Evolutionary conservation across 2,329 filamentous ascomycete genomes (phyloP).

Genomic region (Calonectria naviculata): DNA sequence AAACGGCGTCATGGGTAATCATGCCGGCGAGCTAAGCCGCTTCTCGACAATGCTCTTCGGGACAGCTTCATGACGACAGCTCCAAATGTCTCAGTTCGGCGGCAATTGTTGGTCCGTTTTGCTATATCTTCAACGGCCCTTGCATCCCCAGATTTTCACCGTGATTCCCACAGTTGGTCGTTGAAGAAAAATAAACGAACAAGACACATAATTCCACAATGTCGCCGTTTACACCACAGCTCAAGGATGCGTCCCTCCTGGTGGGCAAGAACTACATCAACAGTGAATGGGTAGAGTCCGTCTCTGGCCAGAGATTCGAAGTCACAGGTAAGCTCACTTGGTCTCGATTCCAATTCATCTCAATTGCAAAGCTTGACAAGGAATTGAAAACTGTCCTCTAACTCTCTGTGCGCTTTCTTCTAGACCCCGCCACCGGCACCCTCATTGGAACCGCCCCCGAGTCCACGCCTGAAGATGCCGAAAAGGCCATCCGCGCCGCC

Average conservation of each 20-base stretch:
- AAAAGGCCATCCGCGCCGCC: slow-evolving; percentile 76
- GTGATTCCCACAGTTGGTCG: background rate
- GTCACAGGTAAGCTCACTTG: slow-evolving; percentile 50
- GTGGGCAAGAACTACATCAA: slow-evolving; percentile 73
- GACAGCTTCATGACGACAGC: background rate
- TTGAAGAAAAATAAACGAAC: background rate
- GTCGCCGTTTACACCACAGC: slow-evolving; percentile 30
- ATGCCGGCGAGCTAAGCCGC: background rate
- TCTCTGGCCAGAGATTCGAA: slow-evolving; percentile 78
- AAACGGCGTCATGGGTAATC: background rate
- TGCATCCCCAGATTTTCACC: background rate
- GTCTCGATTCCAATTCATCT: no score
- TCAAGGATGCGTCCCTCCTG: slow-evolving; percentile 72
- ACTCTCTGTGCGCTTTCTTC: background rate
- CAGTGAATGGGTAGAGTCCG: slow-evolving; percentile 76
- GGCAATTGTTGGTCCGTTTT: background rate
- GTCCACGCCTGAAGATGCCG: slow-evolving; percentile 72
- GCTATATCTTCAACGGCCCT: background rate
- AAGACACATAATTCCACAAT: background rate
- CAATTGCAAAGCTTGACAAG: background rate
- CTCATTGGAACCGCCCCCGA: slow-evolving; percentile 77
- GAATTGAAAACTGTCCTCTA: background rate
- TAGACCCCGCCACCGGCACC: slow-evolving; percentile 74
- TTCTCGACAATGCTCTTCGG: background rate
- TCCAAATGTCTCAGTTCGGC: no score